phyloP scores from a whole-genome alignment of 441 rosid genomes.

The Euphorbia neoarborescens region DNA sequence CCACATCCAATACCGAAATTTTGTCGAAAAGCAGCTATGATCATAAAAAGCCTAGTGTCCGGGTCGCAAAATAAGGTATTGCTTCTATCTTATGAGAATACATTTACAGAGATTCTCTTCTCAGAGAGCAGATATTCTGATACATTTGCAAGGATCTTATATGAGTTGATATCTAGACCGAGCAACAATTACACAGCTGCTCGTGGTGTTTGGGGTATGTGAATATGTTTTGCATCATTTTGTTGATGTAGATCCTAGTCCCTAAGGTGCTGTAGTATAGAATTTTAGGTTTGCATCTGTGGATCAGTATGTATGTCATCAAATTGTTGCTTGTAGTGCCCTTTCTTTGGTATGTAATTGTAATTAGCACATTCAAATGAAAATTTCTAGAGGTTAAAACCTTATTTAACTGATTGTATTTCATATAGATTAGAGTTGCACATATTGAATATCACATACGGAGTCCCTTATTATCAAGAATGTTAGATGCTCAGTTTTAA shows the following conservation, averaged over 20 bases:
- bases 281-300: neutral
- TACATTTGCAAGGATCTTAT: constrained; percentile 78
- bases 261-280: constrained; percentile 6
- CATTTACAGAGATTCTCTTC: constrained; percentile 80
- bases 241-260: neutral
- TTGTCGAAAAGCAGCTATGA: constrained; percentile 90
- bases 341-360: neutral
- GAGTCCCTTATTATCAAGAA: no score
- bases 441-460: no score
- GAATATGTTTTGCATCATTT: constrained; percentile 21
- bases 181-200: constrained; percentile 78
- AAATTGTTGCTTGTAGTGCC: neutral
- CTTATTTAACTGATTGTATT: neutral
- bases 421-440: neutral
- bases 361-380: neutral
- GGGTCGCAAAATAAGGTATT: constrained; percentile 81
- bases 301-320: neutral
- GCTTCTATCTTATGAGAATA: constrained; percentile 71
- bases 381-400: neutral
- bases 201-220: constrained; percentile 95
- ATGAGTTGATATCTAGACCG: constrained; percentile 80
- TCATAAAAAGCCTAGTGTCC: constrained; percentile 73
- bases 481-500: no score
- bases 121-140: constrained; percentile 75
- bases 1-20: constrained; percentile 94